Percentiles rank a stretch among this genome's conserved stretches.
Evolutionary conservation across 306 rosid species (phyloP).

Genomic region (Bauhinia variegata): DNA sequence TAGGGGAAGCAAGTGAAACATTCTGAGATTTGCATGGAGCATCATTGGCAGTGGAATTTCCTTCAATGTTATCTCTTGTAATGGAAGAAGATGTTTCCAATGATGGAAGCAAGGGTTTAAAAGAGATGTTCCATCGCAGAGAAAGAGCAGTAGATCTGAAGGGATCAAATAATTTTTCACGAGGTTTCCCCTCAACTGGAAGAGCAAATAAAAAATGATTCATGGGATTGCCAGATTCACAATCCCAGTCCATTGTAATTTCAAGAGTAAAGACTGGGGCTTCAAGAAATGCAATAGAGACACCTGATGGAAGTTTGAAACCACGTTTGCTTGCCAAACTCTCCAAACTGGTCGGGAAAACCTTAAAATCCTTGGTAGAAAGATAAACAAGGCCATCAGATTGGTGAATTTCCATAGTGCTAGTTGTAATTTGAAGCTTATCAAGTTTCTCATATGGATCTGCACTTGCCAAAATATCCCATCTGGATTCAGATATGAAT

Average conservation of each 20-base stretch:
- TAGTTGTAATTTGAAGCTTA: slow-evolving; percentile 71
- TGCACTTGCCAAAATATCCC: slow-evolving; percentile 78
- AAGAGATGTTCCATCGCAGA: slow-evolving; percentile 82
- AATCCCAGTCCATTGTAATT: slow-evolving; percentile 93
- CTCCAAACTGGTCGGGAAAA: slow-evolving; percentile 84
- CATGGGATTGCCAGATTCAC: slow-evolving; percentile 89
- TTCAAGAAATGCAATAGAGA: slow-evolving; percentile 74
- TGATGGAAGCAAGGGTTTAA: slow-evolving; percentile 66
- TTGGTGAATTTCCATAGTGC: slow-evolving; percentile 83
- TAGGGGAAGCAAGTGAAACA: slow-evolving; percentile 58
- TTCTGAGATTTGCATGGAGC: slow-evolving; percentile 54
- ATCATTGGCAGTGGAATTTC: slow-evolving; percentile 55
- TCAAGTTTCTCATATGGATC: slow-evolving; percentile 97
- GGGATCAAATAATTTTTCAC: slow-evolving; percentile 84
- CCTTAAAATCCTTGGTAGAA: slow-evolving; percentile 76
- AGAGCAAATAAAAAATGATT: slow-evolving; percentile 89
- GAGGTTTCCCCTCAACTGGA: slow-evolving; percentile 82
- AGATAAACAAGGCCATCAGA: slow-evolving; percentile 81
- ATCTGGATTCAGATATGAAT: slow-evolving; percentile 68
- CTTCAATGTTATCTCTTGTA: slow-evolving; percentile 48
- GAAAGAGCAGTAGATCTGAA: slow-evolving; percentile 92
- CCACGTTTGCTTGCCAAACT: slow-evolving; percentile 83
- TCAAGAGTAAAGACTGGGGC: slow-evolving; percentile 80
- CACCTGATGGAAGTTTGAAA: slow-evolving; percentile 75
- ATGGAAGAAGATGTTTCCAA: slow-evolving; percentile 49